A percentile compares a stretch with the other conserved stretches of the same genome.
These are phyloP conservation scores for Annulohypoxylon bovei DNA, from an alignment of 495 filamentous ascomycete species.

Conservation along the genomic window DNA sequence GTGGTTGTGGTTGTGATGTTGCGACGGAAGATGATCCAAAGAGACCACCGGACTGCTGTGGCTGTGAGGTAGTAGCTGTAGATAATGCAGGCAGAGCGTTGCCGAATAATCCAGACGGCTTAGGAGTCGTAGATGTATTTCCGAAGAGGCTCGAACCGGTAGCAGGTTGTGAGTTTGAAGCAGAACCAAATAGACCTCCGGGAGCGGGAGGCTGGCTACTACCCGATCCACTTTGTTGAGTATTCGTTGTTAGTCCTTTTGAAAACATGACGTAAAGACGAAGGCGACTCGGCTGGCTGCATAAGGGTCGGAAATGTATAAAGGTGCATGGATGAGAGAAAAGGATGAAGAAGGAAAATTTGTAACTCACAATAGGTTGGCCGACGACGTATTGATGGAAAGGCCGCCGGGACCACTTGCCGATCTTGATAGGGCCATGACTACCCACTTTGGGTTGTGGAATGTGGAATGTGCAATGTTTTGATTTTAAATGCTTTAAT, in stretches of 20 bases:
- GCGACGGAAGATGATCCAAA: constrained; percentile 36
- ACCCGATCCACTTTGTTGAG: constrained; percentile 48
- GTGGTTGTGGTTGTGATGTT: constrained; percentile 43
- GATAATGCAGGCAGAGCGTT: constrained; percentile 44
- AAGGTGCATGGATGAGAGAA: background rate
- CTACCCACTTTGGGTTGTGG: constrained; percentile 22
- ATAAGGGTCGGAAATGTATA: background rate
- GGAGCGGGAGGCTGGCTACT: constrained; percentile 53
- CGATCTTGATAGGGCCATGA: constrained; percentile 64
- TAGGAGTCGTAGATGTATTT: constrained; percentile 49
- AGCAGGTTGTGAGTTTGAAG: constrained; percentile 35
- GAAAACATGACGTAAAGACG: constrained; percentile 17
- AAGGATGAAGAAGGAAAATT: constrained; percentile 1
- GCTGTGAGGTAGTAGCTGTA: constrained; percentile 51
- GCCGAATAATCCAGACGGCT: constrained; percentile 64
- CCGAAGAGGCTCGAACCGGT: constrained; percentile 23
- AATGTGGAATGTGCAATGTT: background rate
- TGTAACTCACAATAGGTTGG: constrained; percentile 70
- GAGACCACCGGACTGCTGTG: constrained; percentile 51
- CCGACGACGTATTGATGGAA: constrained; percentile 80
- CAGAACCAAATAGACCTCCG: constrained; percentile 45
- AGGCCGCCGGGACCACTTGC: constrained; percentile 74
- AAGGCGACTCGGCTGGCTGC: background rate
- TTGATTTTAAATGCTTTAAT: background rate
- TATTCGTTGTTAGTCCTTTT: constrained; percentile 17